Base-by-base conservation (phyloP, 257 asterid genomes). In the Primulina eburnea region DNA sequence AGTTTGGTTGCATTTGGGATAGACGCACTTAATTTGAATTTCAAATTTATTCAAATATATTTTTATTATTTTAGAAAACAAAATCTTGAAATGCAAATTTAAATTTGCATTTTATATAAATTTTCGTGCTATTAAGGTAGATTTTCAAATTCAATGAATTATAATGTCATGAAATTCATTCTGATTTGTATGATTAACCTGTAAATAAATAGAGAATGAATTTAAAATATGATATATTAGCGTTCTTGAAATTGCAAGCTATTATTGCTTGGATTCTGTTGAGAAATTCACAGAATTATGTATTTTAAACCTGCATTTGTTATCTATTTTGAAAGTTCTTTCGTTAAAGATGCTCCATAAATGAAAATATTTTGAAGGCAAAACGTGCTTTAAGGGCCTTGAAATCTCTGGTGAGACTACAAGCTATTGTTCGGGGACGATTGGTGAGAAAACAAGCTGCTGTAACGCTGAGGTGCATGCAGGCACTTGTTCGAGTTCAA, bases 391-490 rank as follows among this genome's bases (percentile, higher is more conserved):
- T 94, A 71, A 86, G 93, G 84, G 99, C 99, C 16, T 67, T 94
- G 71, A 91, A 71, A 79, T 95, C 97, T 1, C 62, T 94, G 69
- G 99, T 94, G 12, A 79, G 97, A 62, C 82, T 94, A 38, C 98
- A 94, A 81, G 98, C 99, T 5, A 86, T 91, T 53, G 92, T 94
- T 37, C 92, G 99, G 0, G 99, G 98, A 1, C 79, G 93, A 11
- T 76, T 82, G 1, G 95, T 94, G 8, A 82, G 99, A 67, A 89
- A 86, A 72, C 93, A 94, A 77, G 98, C 95, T 47, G 97, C 86
- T 0, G 86, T 85, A 21, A 94, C 97, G 9, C 82, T 94, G 9
- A 79, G 88, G 79, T 91, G 97, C 62, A 94, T 94, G 98, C 95
- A 91, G 75, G 90, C 98, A 38, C 87, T 94, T 20, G 95, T 88